A percentile compares a stretch with the other conserved stretches of the same genome.
phyloP scores from a whole-genome alignment of 345 rosid genomes.

The Sisymbrium altissimum region DNA sequence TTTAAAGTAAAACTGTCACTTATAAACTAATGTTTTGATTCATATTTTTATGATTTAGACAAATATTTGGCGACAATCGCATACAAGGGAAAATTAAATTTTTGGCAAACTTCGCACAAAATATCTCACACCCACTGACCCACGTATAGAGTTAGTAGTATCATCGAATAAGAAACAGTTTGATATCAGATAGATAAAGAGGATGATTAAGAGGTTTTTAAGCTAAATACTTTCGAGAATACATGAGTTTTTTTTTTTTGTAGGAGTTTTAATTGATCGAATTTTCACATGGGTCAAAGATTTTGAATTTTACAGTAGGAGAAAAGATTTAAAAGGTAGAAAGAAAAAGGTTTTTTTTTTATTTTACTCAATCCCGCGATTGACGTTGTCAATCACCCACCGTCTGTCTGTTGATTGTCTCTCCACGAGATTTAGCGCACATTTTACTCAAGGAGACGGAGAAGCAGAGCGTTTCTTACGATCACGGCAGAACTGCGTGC shows the following conservation, averaged over 20 bases:
- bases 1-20: neutral
- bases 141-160: no score
- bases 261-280: neutral
- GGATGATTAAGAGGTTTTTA: neutral
- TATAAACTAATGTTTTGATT: neutral
- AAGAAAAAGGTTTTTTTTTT: neutral
- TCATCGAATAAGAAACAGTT: no score
- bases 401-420: neutral
- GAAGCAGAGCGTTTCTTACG: slow-evolving; percentile 31
- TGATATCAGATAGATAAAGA: neutral
- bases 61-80: no score
- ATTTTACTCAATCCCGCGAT: slow-evolving; percentile 23
- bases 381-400: slow-evolving; percentile 20
- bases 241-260: neutral
- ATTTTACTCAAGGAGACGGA: slow-evolving; percentile 20
- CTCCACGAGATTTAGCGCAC: neutral
- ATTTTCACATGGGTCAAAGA: neutral
- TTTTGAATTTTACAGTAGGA: neutral
- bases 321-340: neutral
- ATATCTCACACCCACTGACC: no score
- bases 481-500: slow-evolving; percentile 29
- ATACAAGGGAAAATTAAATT: no score
- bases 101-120: neutral
- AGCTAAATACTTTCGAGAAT: neutral
- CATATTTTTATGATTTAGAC: neutral